A percentile compares a stretch with the other conserved stretches of the same genome.
Evolutionary conservation across 1,284 basidiomycete genomes (phyloP).

Genomic region (Rhizoctonia solani): DNA sequence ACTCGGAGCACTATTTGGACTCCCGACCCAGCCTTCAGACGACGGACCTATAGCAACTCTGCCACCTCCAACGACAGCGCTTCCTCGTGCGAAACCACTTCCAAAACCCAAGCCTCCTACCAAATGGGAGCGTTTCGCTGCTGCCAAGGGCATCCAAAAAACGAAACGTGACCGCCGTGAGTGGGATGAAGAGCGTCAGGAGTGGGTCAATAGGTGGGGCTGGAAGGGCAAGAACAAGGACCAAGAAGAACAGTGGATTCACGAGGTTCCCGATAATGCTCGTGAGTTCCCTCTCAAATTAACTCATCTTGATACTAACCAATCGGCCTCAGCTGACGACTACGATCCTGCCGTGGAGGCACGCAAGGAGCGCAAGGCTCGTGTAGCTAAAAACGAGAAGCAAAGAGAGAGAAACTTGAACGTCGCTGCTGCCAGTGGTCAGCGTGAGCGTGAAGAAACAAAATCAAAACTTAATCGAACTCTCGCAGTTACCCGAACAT

Average conservation of each 20-base stretch:
- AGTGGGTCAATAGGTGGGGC: conserved; percentile 95
- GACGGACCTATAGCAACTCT: conserved; percentile 87
- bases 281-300: conserved; percentile 55
- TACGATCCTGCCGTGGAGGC: conserved; percentile 79
- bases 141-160: conserved; percentile 90
- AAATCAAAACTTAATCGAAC: conserved; percentile 58
- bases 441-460: conserved; percentile 35
- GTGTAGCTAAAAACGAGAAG: conserved; percentile 80
- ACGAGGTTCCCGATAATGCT: conserved; percentile 84
- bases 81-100: conserved; percentile 90
- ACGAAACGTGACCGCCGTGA: conserved; percentile 78
- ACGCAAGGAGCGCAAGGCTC: conserved; percentile 75
- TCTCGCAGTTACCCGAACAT: conserved; percentile 76
- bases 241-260: conserved; percentile 88
- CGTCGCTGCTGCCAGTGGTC: conserved; percentile 60
- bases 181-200: conserved; percentile 94
- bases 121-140: conserved; percentile 97
- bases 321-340: conserved; percentile 59
- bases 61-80: conserved; percentile 71
- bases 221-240: conserved; percentile 89
- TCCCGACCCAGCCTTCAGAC: conserved; percentile 75
- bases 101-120: conserved; percentile 92
- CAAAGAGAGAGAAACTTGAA: conserved; percentile 73
- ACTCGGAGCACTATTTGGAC: conserved; percentile 76
- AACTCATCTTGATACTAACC: conserved; percentile 5